A percentile compares a stretch with the other conserved stretches of the same genome.
These are phyloP conservation scores for Berberis vulgaris DNA, from an alignment of 164 flowering plant genomes.

Conservation along the genomic window DNA sequence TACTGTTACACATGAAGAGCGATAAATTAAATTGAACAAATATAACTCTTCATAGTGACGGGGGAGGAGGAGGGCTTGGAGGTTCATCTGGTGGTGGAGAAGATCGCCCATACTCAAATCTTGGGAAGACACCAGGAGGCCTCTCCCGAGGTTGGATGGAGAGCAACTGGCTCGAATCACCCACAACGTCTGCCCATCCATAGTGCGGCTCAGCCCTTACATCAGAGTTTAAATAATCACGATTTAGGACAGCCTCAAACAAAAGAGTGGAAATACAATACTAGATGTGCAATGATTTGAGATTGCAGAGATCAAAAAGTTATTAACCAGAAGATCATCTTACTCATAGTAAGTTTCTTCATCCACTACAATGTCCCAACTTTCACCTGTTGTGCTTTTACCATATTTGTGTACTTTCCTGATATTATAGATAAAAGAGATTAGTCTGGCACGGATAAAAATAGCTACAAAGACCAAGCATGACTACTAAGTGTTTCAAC, in stretches of 20 bases:
- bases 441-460: neutral
- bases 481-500: neutral
- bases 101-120: slow-evolving; percentile 55
- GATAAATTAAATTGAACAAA: slow-evolving; percentile 6
- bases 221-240: slow-evolving; percentile 1
- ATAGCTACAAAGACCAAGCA: neutral
- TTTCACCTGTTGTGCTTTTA: slow-evolving; percentile 94
- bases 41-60: slow-evolving; percentile 16
- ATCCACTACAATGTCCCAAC: slow-evolving; percentile 92
- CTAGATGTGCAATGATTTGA: too few relatives aligned
- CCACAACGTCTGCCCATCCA: slow-evolving; percentile 99
- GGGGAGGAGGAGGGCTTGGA: slow-evolving; percentile 26
- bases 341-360: slow-evolving; percentile 96
- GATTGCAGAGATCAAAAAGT: neutral
- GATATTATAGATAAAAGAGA: slow-evolving; percentile 8
- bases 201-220: slow-evolving; percentile 94
- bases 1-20: neutral
- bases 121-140: slow-evolving; percentile 81
- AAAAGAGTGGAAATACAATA: too few relatives aligned
- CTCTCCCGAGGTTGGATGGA: slow-evolving; percentile 71
- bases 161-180: slow-evolving; percentile 83
- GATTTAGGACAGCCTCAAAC: too few relatives aligned
- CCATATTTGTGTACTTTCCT: slow-evolving; percentile 98
- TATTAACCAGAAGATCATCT: slow-evolving; percentile 19
- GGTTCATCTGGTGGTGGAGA: slow-evolving; percentile 35